Conservation (phyloP, 2,329 filamentous ascomycete species). For the Neocucurbitaria cava region DNA sequence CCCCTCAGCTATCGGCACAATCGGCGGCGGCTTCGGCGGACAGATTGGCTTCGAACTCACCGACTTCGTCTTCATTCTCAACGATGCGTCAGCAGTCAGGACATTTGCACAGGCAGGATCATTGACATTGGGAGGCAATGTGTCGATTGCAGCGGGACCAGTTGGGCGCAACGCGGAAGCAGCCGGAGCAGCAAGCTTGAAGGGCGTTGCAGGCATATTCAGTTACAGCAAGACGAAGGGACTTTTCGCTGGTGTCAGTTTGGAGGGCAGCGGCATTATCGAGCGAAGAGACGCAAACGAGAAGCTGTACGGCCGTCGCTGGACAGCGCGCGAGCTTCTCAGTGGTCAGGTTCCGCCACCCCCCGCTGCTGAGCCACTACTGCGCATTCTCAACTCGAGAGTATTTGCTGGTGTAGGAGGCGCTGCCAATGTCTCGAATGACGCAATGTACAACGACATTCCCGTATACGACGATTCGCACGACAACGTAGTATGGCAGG, state of each 20-base stretch:
- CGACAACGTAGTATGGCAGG: slow-evolving; percentile 86
- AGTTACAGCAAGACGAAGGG: slow-evolving; percentile 98
- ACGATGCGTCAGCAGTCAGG: slow-evolving; percentile 86
- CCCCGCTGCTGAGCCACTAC: slow-evolving; percentile 80
- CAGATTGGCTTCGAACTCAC: slow-evolving; percentile 89
- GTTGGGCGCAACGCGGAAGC: slow-evolving; percentile 95
- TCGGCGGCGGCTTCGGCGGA: slow-evolving; percentile 82
- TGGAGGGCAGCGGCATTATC: slow-evolving; percentile 92
- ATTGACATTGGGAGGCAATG: slow-evolving; percentile 92
- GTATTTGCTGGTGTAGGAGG: slow-evolving; percentile 74
- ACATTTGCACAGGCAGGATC: slow-evolving; percentile 93
- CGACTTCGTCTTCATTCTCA: slow-evolving; percentile 98
- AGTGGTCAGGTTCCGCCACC: slow-evolving; percentile 79
- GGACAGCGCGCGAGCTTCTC: slow-evolving; percentile 83
- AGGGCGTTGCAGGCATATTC: slow-evolving; percentile 89
- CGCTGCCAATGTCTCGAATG: slow-evolving; percentile 19
- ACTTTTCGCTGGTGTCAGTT: slow-evolving; percentile 90
- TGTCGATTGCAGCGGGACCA: slow-evolving; percentile 92
- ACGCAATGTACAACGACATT: slow-evolving; percentile 79
- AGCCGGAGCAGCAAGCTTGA: slow-evolving; percentile 89
- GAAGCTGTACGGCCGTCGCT: slow-evolving; percentile 86
- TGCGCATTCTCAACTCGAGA: slow-evolving; percentile 83
- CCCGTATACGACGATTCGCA: slow-evolving; percentile 86
- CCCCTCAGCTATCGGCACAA: slow-evolving; percentile 79
- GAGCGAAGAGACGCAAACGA: slow-evolving; percentile 97